phyloP scores from a whole-genome alignment of 2,329 filamentous ascomycete species.

The Pseudonectria buxi region DNA sequence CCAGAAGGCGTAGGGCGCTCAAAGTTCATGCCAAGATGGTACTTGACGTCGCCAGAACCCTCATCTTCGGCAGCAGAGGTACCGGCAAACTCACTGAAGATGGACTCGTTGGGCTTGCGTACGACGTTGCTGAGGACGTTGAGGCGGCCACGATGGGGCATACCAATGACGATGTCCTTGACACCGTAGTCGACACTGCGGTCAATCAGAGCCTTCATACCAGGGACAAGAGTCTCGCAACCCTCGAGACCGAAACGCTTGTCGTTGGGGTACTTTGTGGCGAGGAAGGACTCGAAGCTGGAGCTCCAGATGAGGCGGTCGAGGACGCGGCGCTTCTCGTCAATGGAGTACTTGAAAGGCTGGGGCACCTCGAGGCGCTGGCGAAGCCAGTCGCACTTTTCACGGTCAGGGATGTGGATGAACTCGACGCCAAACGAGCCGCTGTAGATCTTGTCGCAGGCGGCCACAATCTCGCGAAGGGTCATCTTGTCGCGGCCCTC shows the following conservation, averaged over 20 bases:
- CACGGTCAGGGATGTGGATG: conserved; percentile 95
- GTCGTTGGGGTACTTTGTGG: conserved; percentile 98
- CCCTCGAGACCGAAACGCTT: conserved; percentile 98
- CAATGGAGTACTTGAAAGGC: conserved; percentile 94
- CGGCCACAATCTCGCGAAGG: conserved; percentile 83
- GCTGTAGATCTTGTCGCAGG: conserved; percentile 94
- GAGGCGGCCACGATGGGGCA: conserved; percentile 97
- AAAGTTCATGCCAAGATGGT: conserved; percentile 99
- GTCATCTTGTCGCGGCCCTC: conserved; percentile 93
- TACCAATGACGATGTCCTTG: conserved; percentile 98
- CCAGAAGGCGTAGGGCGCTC: conserved; percentile 96
- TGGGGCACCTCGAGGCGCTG: conserved; percentile 89
- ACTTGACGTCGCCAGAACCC: conserved; percentile 97
- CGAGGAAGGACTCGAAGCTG: conserved; percentile 91
- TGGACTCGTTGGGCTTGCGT: conserved; percentile 97
- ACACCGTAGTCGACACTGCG: conserved; percentile 97
- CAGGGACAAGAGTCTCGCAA: conserved; percentile 91
- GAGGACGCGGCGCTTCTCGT: conserved; percentile 96
- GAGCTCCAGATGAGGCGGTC: conserved; percentile 98
- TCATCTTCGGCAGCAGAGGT: conserved; percentile 83
- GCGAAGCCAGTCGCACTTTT: conserved; percentile 97
- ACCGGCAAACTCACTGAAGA: conserved; percentile 96
- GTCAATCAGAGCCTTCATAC: conserved; percentile 99
- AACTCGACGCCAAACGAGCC: conserved; percentile 97
- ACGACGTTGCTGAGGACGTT: conserved; percentile 98